Evolutionary conservation across 2,329 filamentous ascomycete genomes (phyloP).

Genomic region (Colletotrichum sp.): DNA sequence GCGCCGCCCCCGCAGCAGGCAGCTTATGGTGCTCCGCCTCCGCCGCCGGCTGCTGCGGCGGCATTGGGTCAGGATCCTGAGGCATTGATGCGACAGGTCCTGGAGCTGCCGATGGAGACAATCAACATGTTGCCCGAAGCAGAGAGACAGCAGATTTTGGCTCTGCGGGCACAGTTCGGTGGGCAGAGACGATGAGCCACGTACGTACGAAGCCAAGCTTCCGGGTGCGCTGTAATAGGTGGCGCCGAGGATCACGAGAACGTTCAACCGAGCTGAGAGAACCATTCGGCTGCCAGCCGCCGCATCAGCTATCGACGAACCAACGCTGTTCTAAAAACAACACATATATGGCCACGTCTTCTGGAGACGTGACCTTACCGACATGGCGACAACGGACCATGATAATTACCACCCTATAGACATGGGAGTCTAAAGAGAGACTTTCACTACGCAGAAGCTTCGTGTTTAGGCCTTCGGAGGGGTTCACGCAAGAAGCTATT

Average conservation of each 20-base stretch:
- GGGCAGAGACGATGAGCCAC: slow-evolving; percentile 35
- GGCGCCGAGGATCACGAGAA: neutral
- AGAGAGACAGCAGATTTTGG: slow-evolving; percentile 80
- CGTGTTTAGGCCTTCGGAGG: neutral
- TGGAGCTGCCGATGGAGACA: slow-evolving; percentile 79
- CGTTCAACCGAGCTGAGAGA: neutral
- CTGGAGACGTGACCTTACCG: neutral
- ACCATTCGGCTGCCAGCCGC: neutral
- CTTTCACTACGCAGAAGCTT: neutral
- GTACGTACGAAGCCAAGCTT: neutral
- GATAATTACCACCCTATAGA: neutral
- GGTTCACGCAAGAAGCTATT: neutral
- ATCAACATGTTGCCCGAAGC: slow-evolving; percentile 80
- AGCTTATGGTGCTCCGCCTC: slow-evolving; percentile 35
- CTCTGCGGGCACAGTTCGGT: slow-evolving; percentile 70
- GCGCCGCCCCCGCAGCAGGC: slow-evolving; percentile 45
- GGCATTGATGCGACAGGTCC: slow-evolving; percentile 79
- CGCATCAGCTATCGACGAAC: neutral
- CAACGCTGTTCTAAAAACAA: neutral
- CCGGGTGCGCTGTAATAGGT: neutral
- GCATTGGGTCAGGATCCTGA: slow-evolving; percentile 63
- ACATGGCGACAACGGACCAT: neutral
- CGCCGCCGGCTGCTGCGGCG: slow-evolving; percentile 32
- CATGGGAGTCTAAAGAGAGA: neutral
- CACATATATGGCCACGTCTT: neutral